Percentiles rank a stretch among this genome's conserved stretches.
phyloP scores from a whole-genome alignment of 1,139 yeast genomes.

The Blastobotrys proliferans region DNA sequence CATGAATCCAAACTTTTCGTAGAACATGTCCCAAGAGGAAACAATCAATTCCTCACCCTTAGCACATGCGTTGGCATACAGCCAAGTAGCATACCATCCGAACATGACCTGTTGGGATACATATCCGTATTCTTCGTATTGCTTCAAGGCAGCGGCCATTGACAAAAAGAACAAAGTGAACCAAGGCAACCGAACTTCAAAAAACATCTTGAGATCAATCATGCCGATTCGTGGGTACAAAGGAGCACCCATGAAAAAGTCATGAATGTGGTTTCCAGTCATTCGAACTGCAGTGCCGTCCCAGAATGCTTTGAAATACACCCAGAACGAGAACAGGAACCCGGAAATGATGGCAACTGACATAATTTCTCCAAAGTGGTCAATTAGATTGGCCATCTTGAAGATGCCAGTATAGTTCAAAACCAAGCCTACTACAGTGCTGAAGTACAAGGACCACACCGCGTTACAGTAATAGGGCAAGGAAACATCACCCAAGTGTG shows the following conservation, averaged over 20 bases:
- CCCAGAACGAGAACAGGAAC: slow-evolving; percentile 60
- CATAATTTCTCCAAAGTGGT: slow-evolving; percentile 87
- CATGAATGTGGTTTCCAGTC: slow-evolving; percentile 89
- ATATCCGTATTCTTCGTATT: slow-evolving; percentile 74
- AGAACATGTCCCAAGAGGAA: slow-evolving; percentile 99
- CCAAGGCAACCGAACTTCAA: slow-evolving; percentile 97
- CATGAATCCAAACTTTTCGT: slow-evolving; percentile 98
- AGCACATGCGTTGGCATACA: slow-evolving; percentile 94
- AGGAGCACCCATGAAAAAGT: slow-evolving; percentile 95
- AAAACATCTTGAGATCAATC: slow-evolving; percentile 91
- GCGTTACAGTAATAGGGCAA: slow-evolving; percentile 94
- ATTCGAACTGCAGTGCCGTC: slow-evolving; percentile 62
- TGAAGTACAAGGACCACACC: slow-evolving; percentile 71
- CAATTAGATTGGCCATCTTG: slow-evolving; percentile 68
- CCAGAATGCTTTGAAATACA: slow-evolving; percentile 52
- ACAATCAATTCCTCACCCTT: slow-evolving; percentile 97
- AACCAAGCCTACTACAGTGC: slow-evolving; percentile 52
- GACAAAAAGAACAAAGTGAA: slow-evolving; percentile 78
- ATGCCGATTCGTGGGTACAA: slow-evolving; percentile 92
- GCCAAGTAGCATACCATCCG: slow-evolving; percentile 80
- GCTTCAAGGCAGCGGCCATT: slow-evolving; percentile 69
- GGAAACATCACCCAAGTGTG: slow-evolving; percentile 72
- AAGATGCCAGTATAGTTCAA: slow-evolving; percentile 74
- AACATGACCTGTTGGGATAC: slow-evolving; percentile 73
- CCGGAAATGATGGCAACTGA: slow-evolving; percentile 84